Percentiles rank a stretch among this genome's conserved stretches.
Evolutionary conservation across 441 rosid species (phyloP).

Genomic region (Euphorbia celastroides): DNA sequence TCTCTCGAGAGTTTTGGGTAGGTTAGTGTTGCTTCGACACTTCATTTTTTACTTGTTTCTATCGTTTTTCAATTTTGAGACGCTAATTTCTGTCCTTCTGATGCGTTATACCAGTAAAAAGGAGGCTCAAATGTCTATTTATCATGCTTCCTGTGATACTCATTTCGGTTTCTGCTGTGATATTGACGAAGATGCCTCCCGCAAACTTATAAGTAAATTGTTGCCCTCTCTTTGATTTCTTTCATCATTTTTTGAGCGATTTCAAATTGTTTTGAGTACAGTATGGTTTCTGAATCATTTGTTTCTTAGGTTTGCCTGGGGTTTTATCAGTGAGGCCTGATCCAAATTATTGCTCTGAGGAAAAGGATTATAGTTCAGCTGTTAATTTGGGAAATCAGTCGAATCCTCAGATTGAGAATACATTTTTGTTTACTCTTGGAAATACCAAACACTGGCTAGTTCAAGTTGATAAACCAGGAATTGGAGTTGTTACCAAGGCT

Average conservation of each 20-base stretch:
- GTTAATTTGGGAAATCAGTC: constrained; percentile 10
- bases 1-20: constrained; percentile 47
- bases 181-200: constrained; percentile 54
- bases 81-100: constrained; percentile 9
- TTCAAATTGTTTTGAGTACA: neutral
- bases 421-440: constrained; percentile 52
- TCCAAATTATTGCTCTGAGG: constrained; percentile 36
- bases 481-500: constrained; percentile 77
- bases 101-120: constrained; percentile 35
- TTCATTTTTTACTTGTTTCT: neutral
- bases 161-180: constrained; percentile 75
- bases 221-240: constrained; percentile 3
- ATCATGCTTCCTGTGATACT: constrained; percentile 49
- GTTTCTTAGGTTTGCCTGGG: constrained; percentile 57
- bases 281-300: constrained; percentile 6
- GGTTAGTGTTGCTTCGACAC: constrained; percentile 29
- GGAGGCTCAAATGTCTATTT: constrained; percentile 74
- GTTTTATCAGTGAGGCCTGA: constrained; percentile 66
- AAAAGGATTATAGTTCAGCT: constrained; percentile 35
- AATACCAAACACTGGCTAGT: constrained; percentile 67
- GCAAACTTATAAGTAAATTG: constrained; percentile 46
- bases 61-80: constrained; percentile 1
- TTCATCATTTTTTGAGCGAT: neutral
- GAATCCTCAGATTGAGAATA: constrained; percentile 22
- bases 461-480: constrained; percentile 60